Conservation (phyloP, 148 eudicot genomes). For the Rhododendron kiyosumense region DNA sequence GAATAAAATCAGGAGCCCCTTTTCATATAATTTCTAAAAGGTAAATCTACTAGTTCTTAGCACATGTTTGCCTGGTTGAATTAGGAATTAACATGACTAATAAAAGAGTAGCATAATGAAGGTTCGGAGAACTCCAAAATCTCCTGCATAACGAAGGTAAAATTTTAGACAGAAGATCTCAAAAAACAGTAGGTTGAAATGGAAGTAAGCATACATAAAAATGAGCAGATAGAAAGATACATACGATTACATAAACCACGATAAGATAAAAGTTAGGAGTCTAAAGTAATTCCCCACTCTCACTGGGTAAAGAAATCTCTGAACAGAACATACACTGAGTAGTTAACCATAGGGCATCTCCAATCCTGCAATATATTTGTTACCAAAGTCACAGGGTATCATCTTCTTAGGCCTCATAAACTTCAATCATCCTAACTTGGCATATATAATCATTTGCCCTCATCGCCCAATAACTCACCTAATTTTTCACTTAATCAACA, state of each 20-base stretch:
- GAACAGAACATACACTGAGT: neutral
- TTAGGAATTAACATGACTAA: neutral
- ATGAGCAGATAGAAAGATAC: neutral
- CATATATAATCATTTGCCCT: neutral
- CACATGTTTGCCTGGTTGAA: neutral
- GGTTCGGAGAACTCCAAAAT: neutral
- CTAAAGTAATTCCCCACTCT: neutral
- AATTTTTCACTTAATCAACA: neutral
- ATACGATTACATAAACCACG: neutral
- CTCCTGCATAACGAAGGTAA: neutral
- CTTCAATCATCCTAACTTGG: neutral
- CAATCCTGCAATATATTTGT: too few relatives aligned
- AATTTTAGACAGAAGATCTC: neutral
- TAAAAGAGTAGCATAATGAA: neutral
- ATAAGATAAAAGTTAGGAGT: neutral
- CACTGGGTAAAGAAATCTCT: neutral
- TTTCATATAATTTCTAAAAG: neutral
- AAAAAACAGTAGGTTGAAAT: neutral
- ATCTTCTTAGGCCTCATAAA: neutral
- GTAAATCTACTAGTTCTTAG: neutral
- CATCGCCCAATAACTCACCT: neutral
- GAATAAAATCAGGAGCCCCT: neutral
- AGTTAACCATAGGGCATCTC: neutral
- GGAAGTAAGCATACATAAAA: neutral
- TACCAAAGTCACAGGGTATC: too few relatives aligned